Evolutionary conservation across 2,329 filamentous ascomycete genomes (phyloP).

Genomic region (Pseudogymnoascus sp.): DNA sequence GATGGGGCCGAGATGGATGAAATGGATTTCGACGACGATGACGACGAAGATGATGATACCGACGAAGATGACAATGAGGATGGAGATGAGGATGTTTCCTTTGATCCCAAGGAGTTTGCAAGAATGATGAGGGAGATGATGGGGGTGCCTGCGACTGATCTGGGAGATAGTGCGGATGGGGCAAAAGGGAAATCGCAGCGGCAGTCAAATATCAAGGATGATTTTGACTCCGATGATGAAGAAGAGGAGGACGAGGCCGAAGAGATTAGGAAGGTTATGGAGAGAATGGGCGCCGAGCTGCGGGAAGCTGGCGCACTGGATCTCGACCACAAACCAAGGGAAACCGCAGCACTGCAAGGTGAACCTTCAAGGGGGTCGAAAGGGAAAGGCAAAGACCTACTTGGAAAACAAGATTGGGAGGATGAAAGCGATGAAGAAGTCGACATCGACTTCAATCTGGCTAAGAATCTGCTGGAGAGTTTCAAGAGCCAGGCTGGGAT

Average conservation of each 20-base stretch:
- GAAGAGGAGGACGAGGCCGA: slow-evolving; percentile 45
- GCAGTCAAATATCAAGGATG: slow-evolving; percentile 17
- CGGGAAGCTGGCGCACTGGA: slow-evolving; percentile 60
- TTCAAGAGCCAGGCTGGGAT: slow-evolving; percentile 85
- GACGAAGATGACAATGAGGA: slow-evolving; percentile 50
- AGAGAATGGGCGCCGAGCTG: slow-evolving; percentile 66
- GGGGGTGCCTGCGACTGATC: slow-evolving; percentile 46
- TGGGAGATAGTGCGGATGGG: neutral
- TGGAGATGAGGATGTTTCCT: slow-evolving; percentile 67
- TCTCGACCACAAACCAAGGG: slow-evolving; percentile 36
- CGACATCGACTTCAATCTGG: slow-evolving; percentile 77
- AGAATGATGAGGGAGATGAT: slow-evolving; percentile 90
- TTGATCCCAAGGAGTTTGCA: slow-evolving; percentile 71
- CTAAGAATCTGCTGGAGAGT: slow-evolving; percentile 83
- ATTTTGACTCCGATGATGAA: slow-evolving; percentile 31
- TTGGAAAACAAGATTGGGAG: slow-evolving; percentile 26
- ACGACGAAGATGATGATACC: slow-evolving; percentile 42
- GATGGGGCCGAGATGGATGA: slow-evolving; percentile 70
- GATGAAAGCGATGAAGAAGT: slow-evolving; percentile 54
- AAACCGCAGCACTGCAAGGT: slow-evolving; percentile 27
- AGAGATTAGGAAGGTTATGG: slow-evolving; percentile 57
- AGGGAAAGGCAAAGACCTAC: slow-evolving; percentile 8
- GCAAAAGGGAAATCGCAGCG: neutral
- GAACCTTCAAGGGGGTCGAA: neutral
- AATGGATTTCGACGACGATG: slow-evolving; percentile 53